Conservation (phyloP, 2,329 filamentous ascomycete genomes). For the Colletotrichum ledebouriae region DNA sequence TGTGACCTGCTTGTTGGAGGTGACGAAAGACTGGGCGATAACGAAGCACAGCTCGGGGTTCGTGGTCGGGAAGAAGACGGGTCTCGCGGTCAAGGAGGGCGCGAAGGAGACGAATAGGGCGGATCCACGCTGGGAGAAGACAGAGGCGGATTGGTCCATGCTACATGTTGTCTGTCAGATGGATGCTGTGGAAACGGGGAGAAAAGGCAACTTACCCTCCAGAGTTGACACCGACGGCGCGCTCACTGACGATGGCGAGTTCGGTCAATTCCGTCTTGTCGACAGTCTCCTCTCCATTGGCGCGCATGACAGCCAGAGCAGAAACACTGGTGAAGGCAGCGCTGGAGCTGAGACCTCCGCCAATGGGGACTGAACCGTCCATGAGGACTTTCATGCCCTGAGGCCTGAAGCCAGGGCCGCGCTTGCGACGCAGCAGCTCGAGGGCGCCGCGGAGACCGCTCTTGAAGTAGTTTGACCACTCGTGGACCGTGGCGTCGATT, state of each 20-base stretch:
- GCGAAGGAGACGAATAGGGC: constrained; percentile 93
- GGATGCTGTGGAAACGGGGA: not conserved
- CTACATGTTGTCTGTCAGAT: constrained; percentile 56
- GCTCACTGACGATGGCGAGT: constrained; percentile 93
- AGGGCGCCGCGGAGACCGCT: constrained; percentile 87
- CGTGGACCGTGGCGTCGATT: constrained; percentile 87
- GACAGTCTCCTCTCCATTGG: constrained; percentile 82
- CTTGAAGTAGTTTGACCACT: constrained; percentile 99
- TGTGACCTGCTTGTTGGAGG: constrained; percentile 94
- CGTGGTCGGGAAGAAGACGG: constrained; percentile 85
- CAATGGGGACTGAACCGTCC: constrained; percentile 91
- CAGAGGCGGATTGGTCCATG: constrained; percentile 97
- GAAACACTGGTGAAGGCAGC: constrained; percentile 94
- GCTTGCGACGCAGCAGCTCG: constrained; percentile 78
- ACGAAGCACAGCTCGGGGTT: constrained; percentile 89
- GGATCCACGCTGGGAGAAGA: constrained; percentile 88
- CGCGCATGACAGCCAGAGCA: constrained; percentile 87
- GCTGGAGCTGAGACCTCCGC: constrained; percentile 92
- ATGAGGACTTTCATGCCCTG: constrained; percentile 88
- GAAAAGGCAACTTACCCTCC: constrained; percentile 75
- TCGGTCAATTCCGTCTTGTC: constrained; percentile 95
- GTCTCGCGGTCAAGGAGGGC: constrained; percentile 80
- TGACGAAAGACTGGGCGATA: constrained; percentile 94
- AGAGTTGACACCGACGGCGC: constrained; percentile 94
- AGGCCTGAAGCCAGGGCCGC: constrained; percentile 70